phyloP scores from a whole-genome alignment of 306 rosid species.

The Comarum palustre region DNA sequence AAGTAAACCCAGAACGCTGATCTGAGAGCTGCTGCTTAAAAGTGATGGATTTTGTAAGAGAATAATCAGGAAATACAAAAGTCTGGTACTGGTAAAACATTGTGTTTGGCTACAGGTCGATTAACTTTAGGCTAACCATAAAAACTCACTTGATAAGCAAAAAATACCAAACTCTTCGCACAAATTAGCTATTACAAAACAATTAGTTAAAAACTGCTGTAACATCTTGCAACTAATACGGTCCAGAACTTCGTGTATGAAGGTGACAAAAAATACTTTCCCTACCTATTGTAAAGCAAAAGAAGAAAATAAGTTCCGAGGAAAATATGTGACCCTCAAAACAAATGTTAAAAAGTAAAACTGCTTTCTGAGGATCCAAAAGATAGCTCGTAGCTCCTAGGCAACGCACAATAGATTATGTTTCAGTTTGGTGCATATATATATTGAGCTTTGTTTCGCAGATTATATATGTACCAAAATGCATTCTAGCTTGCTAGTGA shows the following conservation, averaged over 20 bases:
- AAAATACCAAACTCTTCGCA: neutral
- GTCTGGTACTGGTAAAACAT: neutral
- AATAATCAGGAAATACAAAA: neutral
- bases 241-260: constrained; percentile 7
- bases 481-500: too few species aligned
- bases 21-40: neutral
- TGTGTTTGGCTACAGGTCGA: neutral
- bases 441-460: too few species aligned
- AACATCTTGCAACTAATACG: neutral
- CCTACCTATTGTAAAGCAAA: constrained; percentile 15
- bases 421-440: too few species aligned
- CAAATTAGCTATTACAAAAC: constrained; percentile 14
- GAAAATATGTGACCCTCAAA: constrained; percentile 25
- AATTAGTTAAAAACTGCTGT: neutral
- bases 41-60: neutral
- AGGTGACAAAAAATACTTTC: constrained; percentile 29
- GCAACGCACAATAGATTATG: too few species aligned
- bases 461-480: too few species aligned
- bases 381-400: too few species aligned
- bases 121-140: neutral
- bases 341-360: constrained; percentile 35
- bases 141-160: neutral
- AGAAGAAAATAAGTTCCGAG: constrained; percentile 11
- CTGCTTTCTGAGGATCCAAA: constrained; percentile 48
- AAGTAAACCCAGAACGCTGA: neutral